These are phyloP conservation scores for Alternaria sp. DNA, from an alignment of 2,329 filamentous ascomycete species.

Conservation along the genomic window DNA sequence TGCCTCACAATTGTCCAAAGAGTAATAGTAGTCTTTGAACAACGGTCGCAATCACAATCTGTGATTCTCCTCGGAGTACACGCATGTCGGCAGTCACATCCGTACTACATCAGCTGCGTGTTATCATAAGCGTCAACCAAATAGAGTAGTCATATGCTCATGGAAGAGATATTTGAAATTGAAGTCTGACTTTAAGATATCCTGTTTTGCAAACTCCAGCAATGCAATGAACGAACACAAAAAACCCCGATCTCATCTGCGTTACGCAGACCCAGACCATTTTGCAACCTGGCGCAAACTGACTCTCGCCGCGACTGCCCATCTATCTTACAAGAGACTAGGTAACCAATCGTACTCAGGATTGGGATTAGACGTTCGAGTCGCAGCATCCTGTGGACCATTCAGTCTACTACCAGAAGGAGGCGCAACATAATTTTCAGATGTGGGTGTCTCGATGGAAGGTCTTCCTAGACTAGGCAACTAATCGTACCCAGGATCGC, in stretches of 20 bases:
- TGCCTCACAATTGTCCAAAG: too few species aligned
- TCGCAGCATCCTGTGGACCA: slow-evolving; percentile 58
- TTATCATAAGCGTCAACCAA: too few species aligned
- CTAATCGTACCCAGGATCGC: slow-evolving; percentile 38
- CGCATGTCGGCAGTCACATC: too few species aligned
- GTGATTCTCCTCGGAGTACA: too few species aligned
- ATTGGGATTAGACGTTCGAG: slow-evolving; percentile 35
- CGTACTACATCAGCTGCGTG: too few species aligned
- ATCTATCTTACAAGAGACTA: slow-evolving; percentile 8
- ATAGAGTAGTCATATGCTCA: background rate
- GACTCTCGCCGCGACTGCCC: background rate
- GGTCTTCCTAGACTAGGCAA: slow-evolving; percentile 27
- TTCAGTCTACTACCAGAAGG: slow-evolving; percentile 44
- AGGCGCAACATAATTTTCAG: slow-evolving; percentile 51
- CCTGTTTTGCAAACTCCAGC: slow-evolving; percentile 24
- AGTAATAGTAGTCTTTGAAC: too few species aligned
- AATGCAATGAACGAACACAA: slow-evolving; percentile 20
- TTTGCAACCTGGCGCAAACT: slow-evolving; percentile 4
- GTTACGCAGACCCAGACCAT: background rate
- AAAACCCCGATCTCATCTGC: background rate
- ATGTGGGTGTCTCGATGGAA: slow-evolving; percentile 50
- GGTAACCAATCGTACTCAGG: slow-evolving; percentile 28
- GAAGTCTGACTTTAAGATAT: slow-evolving; percentile 4
- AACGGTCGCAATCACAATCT: too few species aligned
- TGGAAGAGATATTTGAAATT: background rate